Conservation (phyloP, 306 rosid genomes). For the Adenanthera pavonina region DNA sequence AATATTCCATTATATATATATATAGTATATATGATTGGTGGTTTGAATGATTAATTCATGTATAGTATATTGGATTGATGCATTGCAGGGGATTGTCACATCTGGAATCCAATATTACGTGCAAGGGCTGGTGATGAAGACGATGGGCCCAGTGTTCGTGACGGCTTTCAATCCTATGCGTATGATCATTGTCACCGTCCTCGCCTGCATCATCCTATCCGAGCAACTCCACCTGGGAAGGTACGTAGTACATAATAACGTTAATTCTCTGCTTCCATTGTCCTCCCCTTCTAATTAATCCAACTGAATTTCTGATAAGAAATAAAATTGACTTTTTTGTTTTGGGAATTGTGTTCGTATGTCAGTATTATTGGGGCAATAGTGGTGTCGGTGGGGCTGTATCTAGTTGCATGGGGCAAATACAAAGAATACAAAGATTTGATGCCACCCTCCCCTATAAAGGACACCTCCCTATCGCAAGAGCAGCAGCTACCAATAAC, state of each 20-base stretch:
- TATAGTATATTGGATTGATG: too few relatives aligned
- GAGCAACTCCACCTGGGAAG: slow-evolving; percentile 79
- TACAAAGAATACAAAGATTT: slow-evolving; percentile 28
- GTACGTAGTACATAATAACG: too few relatives aligned
- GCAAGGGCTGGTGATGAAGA: slow-evolving; percentile 70
- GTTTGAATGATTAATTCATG: too few relatives aligned
- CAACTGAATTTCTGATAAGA: too few relatives aligned
- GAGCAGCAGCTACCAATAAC: slow-evolving; percentile 37
- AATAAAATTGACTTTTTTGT: too few relatives aligned
- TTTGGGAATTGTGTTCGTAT: background rate
- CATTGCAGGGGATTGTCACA: slow-evolving; percentile 67
- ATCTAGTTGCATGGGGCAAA: slow-evolving; percentile 56
- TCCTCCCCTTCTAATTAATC: too few relatives aligned
- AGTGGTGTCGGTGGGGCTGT: slow-evolving; percentile 52
- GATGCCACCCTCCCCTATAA: slow-evolving; percentile 10
- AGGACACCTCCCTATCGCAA: slow-evolving; percentile 11
- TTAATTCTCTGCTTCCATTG: too few relatives aligned
- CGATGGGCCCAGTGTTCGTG: slow-evolving; percentile 79
- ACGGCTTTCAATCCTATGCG: slow-evolving; percentile 82
- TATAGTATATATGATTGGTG: too few relatives aligned
- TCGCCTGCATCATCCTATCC: slow-evolving; percentile 59
- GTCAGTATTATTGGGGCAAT: slow-evolving; percentile 47
- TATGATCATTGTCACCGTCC: slow-evolving; percentile 64
- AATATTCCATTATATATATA: too few relatives aligned
- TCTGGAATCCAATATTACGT: slow-evolving; percentile 75